Evolutionary conservation across 331 rosid genomes (phyloP).

Genomic region (Acacia pycnantha): DNA sequence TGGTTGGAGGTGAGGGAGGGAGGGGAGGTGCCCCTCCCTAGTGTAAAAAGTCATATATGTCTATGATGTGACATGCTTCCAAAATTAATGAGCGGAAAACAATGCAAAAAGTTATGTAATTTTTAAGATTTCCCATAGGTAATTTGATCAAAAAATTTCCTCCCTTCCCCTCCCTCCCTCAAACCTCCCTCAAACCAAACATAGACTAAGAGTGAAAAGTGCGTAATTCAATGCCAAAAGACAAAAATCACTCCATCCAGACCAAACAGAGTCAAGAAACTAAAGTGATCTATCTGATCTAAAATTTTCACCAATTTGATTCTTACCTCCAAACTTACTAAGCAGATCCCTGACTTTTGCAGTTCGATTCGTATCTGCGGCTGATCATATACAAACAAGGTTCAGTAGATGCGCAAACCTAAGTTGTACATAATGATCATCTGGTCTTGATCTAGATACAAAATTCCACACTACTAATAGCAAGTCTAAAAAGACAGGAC

Average conservation of each 20-base stretch:
- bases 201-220: too few species aligned
- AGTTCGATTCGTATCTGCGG: background rate
- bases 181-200: too few species aligned
- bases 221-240: background rate
- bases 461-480: conserved; percentile 5
- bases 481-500: background rate
- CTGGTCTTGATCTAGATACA: conserved; percentile 11
- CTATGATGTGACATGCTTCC: too few species aligned
- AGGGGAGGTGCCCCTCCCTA: too few species aligned
- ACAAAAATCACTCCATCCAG: background rate
- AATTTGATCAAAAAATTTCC: too few species aligned
- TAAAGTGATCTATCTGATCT: background rate
- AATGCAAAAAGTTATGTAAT: too few species aligned
- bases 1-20: too few species aligned
- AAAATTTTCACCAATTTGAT: background rate
- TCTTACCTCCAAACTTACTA: background rate
- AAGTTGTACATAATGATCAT: conserved; percentile 19
- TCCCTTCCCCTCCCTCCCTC: too few species aligned
- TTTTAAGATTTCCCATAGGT: too few species aligned
- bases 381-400: background rate
- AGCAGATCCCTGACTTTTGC: background rate
- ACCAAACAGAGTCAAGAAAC: background rate
- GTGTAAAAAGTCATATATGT: too few species aligned
- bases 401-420: background rate
- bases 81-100: too few species aligned